Evolutionary conservation across 306 rosid genomes (phyloP).

Genomic region (Vigna hirtella): DNA sequence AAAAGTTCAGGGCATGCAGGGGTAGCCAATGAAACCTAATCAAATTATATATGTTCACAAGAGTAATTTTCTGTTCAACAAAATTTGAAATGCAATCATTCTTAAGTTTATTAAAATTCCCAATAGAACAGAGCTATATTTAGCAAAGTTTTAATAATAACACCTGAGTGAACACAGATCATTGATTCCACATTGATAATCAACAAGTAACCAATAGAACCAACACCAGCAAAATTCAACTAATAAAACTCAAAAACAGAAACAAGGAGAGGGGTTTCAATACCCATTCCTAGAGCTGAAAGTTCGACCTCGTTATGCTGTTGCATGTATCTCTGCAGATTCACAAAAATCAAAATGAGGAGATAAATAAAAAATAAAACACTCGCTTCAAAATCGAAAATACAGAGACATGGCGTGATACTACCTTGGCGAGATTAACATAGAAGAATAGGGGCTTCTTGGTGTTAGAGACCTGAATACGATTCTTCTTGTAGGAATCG

Average conservation of each 20-base stretch:
- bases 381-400: neutral
- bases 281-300: constrained; percentile 91
- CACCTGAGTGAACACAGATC: neutral
- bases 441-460: constrained; percentile 83
- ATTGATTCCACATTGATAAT: neutral
- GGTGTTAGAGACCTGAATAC: constrained; percentile 82
- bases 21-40: neutral
- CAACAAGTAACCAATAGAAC: neutral
- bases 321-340: constrained; percentile 76
- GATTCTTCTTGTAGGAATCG: constrained; percentile 69
- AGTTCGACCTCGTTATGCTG: constrained; percentile 85
- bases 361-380: neutral
- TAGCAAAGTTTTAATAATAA: neutral
- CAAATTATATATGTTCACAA: neutral
- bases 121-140: neutral
- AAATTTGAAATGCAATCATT: neutral
- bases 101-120: neutral
- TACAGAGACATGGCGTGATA: neutral
- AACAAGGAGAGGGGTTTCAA: neutral
- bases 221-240: neutral
- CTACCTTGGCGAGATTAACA: constrained; percentile 81
- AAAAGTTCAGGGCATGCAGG: neutral
- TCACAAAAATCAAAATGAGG: neutral
- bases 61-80: neutral
- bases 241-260: neutral